A percentile compares a stretch with the other conserved stretches of the same genome.
These are phyloP conservation scores for Leccinum barrowsii DNA, from an alignment of 768 basidiomycete genomes.

Conservation along the genomic window DNA sequence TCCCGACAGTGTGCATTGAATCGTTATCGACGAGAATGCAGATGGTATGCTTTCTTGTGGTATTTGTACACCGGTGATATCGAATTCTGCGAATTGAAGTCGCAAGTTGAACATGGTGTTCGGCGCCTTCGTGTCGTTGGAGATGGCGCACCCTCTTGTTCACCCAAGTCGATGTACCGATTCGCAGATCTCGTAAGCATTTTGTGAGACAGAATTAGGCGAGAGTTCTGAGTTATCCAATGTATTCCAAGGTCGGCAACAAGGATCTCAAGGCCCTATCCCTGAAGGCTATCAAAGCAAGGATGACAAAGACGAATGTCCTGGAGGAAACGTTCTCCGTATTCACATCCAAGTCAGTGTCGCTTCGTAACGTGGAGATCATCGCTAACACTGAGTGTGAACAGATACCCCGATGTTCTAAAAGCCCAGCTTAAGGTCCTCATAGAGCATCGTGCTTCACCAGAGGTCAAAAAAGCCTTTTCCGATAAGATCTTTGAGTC, in stretches of 20 bases:
- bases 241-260: conserved; percentile 9
- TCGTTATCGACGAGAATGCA: neutral
- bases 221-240: neutral
- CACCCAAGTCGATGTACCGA: conserved; percentile 38
- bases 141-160: conserved; percentile 19
- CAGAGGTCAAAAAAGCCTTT: conserved; percentile 16
- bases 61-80: conserved; percentile 25
- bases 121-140: neutral
- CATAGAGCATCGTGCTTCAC: neutral
- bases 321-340: conserved; percentile 27
- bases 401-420: conserved; percentile 20
- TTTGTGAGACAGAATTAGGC: neutral
- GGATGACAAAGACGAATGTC: conserved; percentile 19
- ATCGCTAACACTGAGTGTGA: neutral
- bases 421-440: conserved; percentile 19
- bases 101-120: conserved; percentile 8
- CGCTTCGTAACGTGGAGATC: neutral
- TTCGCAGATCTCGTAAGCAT: conserved; percentile 29
- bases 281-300: conserved; percentile 16
- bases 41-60: conserved; percentile 25
- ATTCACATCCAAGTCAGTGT: conserved; percentile 24
- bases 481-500: conserved; percentile 4
- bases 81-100: conserved; percentile 17
- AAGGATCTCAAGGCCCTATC: conserved; percentile 16
- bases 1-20: neutral